Conservation (phyloP, 208 protist genomes). For the Trypanosoma lewisi region DNA sequence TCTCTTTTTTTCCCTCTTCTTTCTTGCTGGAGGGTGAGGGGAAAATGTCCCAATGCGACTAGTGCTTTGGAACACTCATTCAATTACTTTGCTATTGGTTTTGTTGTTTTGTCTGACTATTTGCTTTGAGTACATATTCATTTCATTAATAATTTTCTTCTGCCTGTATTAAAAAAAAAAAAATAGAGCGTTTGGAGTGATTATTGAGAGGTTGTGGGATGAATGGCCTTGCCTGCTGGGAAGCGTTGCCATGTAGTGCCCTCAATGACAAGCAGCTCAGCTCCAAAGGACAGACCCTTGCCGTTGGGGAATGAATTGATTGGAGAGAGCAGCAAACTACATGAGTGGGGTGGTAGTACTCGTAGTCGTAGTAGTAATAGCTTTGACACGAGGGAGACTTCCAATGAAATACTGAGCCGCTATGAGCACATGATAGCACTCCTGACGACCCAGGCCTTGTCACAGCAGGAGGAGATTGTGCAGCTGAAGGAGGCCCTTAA, state of each 20-base stretch:
- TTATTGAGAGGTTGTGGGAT: background rate
- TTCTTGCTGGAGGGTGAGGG: background rate
- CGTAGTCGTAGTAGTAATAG: background rate
- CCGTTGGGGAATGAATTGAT: background rate
- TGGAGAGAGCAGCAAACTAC: background rate
- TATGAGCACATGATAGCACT: constrained; percentile 46
- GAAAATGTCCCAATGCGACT: too few relatives aligned
- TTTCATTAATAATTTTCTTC: too few relatives aligned
- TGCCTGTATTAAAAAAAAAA: too few relatives aligned
- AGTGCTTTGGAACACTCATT: too few relatives aligned
- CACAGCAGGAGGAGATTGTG: constrained; percentile 56
- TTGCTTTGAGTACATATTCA: too few relatives aligned
- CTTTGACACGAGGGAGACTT: background rate
- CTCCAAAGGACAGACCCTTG: background rate
- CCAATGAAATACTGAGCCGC: constrained; percentile 3
- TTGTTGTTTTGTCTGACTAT: too few relatives aligned
- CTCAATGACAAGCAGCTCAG: background rate
- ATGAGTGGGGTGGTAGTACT: background rate
- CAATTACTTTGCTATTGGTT: too few relatives aligned
- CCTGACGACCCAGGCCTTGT: constrained; percentile 44
- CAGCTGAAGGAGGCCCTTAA: constrained; percentile 23
- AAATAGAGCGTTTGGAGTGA: too few relatives aligned
- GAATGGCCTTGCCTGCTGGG: background rate
- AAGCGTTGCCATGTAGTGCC: background rate
- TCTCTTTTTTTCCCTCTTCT: background rate